Conservation (phyloP, 2,329 filamentous ascomycete species). For the Lanzia echinophila region DNA sequence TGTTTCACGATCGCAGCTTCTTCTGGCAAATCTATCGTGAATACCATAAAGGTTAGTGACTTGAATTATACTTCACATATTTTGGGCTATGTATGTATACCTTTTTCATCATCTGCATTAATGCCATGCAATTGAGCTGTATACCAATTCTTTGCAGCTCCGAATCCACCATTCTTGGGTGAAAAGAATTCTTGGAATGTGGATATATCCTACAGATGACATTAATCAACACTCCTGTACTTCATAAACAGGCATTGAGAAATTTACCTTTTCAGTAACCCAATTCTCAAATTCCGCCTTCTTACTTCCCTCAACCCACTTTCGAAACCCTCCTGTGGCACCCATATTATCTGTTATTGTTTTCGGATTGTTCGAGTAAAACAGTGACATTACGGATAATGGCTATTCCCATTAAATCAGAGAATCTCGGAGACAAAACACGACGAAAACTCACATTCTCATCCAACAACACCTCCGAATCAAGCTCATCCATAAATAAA, state of each 20-base stretch:
- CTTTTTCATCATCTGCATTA: conserved; percentile 3
- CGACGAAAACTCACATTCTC: conserved; percentile 12
- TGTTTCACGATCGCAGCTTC: conserved; percentile 5
- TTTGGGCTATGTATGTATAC: not conserved
- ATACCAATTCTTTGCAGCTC: conserved; percentile 4
- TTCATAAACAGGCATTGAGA: accelerated
- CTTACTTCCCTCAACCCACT: not conserved
- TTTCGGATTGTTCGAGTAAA: conserved; percentile 3
- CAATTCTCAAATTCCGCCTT: conserved; percentile 12
- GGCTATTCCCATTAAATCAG: conserved; percentile 11
- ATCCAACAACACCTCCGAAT: conserved; percentile 13
- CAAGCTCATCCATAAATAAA: conserved; percentile 13
- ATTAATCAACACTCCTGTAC: not conserved
- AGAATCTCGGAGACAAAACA: not conserved
- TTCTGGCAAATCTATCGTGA: conserved; percentile 4
- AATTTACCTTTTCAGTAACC: conserved; percentile 9
- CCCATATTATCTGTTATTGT: conserved; percentile 12
- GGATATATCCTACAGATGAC: not conserved
- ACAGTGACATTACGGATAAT: conserved; percentile 14
- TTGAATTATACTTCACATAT: no score
- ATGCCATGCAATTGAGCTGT: not conserved
- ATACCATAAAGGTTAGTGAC: no score
- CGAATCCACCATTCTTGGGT: not conserved
- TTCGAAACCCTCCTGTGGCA: conserved; percentile 8
- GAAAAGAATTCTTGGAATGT: not conserved